These are phyloP conservation scores for Histomonas meleagridis DNA, from an alignment of 208 protist genomes.

Conservation along the genomic window DNA sequence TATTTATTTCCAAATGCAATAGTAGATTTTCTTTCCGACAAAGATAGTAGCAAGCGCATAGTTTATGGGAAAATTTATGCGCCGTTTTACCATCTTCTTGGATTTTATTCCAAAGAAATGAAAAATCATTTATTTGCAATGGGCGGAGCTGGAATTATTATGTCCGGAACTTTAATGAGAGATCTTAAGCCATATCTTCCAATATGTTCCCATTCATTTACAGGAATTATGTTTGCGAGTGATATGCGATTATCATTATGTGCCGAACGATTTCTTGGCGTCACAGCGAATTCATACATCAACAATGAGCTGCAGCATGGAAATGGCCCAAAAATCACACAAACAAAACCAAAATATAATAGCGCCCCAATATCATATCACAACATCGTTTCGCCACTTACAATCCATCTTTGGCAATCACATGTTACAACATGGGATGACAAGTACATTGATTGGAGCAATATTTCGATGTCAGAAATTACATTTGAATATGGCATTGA, in stretches of 20 bases:
- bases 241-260: slow-evolving; percentile 5
- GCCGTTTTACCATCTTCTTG: background rate
- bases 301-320: background rate
- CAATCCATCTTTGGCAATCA: background rate
- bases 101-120: background rate
- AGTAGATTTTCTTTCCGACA: background rate
- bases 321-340: background rate
- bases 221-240: background rate
- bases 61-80: background rate
- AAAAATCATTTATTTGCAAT: background rate
- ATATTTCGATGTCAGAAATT: background rate
- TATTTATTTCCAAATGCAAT: background rate
- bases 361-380: background rate
- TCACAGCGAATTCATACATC: background rate
- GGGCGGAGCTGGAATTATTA: background rate
- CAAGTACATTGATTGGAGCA: background rate
- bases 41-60: background rate
- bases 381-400: background rate
- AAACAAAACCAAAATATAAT: background rate
- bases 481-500: background rate
- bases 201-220: background rate
- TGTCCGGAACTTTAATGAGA: background rate
- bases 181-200: background rate
- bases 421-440: background rate
- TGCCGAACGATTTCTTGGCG: background rate